phyloP scores from a whole-genome alignment of 441 rosid species.

The Theobroma grandiflorum region DNA sequence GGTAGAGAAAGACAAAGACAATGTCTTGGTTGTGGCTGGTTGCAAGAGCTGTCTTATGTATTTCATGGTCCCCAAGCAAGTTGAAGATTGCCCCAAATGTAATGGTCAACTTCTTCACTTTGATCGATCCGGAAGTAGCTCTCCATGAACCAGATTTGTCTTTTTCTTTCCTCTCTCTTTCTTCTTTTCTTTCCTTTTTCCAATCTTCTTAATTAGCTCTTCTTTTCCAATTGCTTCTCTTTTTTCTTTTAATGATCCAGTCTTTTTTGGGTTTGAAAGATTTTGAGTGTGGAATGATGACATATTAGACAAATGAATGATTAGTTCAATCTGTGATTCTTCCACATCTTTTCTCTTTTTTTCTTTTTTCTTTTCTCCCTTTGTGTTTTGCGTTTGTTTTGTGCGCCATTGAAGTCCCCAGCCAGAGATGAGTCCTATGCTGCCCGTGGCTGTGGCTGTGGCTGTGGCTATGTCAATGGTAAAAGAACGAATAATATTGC shows the following conservation, averaged over 20 bases:
- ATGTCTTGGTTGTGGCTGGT: conserved; percentile 87
- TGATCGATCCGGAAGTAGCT: conserved; percentile 59
- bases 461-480: conserved; percentile 29
- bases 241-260: background rate
- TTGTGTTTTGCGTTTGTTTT: background rate
- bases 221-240: background rate
- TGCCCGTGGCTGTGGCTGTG: background rate
- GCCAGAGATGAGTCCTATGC: background rate
- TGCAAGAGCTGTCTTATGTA: conserved; percentile 96
- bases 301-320: conserved; percentile 38
- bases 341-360: background rate
- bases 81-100: conserved; percentile 87
- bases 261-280: background rate
- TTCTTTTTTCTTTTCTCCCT: background rate
- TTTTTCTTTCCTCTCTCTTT: background rate
- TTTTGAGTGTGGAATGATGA: conserved; percentile 39
- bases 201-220: conserved; percentile 7
- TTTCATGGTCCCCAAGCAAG: conserved; percentile 90
- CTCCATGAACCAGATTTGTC: conserved; percentile 45
- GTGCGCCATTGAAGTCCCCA: conserved; percentile 28
- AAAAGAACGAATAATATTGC: conserved; percentile 26
- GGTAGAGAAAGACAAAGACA: conserved; percentile 47
- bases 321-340: conserved; percentile 15
- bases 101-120: conserved; percentile 86
- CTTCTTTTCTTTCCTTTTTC: conserved; percentile 17